Base-by-base conservation (phyloP, 768 basidiomycete genomes). In the Dentipellis sp. region DNA sequence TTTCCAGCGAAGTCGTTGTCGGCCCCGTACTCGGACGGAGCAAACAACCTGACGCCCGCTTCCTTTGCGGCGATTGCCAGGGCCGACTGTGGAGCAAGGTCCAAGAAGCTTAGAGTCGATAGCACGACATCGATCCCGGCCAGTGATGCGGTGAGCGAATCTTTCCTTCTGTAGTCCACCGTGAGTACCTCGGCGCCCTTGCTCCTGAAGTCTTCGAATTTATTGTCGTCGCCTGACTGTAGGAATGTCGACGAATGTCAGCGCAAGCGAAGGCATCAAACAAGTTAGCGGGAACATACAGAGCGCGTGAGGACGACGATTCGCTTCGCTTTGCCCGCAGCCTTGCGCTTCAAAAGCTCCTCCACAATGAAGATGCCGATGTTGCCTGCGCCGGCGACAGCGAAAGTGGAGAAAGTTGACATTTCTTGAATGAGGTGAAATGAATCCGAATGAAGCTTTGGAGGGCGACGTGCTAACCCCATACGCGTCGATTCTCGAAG, bases 11-110 rank as follows among this genome's bases (percentile, higher is more conserved):
- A 57, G 8, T 53, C 55, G 7, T 58, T 56, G 2, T 62, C 48
- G 23, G 52, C 57, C 8, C 65, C 65, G 22, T 63, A 68, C 56
- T 68, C 67, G 53, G 59, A 58, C 7, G 52, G 57, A 9, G 49
- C 57, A 46, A 58, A 58, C 7, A 58, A 10, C 14, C 36, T 10
- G 19, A 58, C 46, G 16, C 53, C 57, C 3, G 57, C 57, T 9
- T 16, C 36, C 46, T 58, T 58, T 5, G 52, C 46, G 12, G 57
- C 57, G 12, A 21, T 16, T 10, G 52, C 57, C 14, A 58, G 11
- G 12, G 42, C 17, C n/a, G 19, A 10, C 37, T 54, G 52, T 4
- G n/a, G 23, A 10, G 17, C 38, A 9, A 47, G 29, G 10, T 19
- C 42, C 8, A 23, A 11, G 21, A n/a, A n/a, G 29, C 29, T 14